Evolutionary conservation across 2,329 filamentous ascomycete genomes (phyloP).

Genomic region (Verticillium longisporum): DNA sequence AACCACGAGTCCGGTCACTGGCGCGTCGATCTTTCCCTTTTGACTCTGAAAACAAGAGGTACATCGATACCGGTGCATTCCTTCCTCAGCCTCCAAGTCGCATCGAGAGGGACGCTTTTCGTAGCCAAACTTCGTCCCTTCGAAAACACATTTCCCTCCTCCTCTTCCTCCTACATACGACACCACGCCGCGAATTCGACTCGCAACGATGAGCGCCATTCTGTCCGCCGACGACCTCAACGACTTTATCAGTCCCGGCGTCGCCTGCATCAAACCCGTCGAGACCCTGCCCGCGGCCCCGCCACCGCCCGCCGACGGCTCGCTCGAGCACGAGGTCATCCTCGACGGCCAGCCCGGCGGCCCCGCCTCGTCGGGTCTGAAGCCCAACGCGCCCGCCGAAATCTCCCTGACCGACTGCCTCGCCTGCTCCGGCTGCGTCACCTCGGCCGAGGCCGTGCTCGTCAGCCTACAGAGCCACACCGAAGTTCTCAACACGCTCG

Average conservation of each 20-base stretch:
- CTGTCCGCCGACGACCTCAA: conserved; percentile 95
- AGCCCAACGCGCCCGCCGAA: conserved; percentile 65
- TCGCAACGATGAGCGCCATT: conserved; percentile 81
- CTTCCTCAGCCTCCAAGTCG: no score
- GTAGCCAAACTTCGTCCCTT: neutral
- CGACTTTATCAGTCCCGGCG: conserved; percentile 96
- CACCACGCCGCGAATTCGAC: neutral
- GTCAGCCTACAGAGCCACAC: conserved; percentile 90
- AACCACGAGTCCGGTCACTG: neutral
- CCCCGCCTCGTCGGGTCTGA: conserved; percentile 34
- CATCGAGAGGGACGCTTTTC: neutral
- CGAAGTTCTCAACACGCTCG: conserved; percentile 79
- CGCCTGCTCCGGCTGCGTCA: conserved; percentile 95
- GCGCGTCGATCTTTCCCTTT: neutral
- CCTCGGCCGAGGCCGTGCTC: conserved; percentile 93
- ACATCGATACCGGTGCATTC: no score
- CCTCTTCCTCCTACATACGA: neutral
- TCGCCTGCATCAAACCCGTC: conserved; percentile 96
- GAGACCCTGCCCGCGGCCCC: conserved; percentile 73
- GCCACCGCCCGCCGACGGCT: conserved; percentile 25
- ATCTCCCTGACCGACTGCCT: conserved; percentile 97
- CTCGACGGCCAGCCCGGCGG: conserved; percentile 72
- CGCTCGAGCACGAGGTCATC: conserved; percentile 73
- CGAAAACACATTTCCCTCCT: neutral
- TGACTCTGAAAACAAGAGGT: neutral